Conservation (phyloP, 2,329 filamentous ascomycete genomes). For the Magnaporthiopsis poae region DNA sequence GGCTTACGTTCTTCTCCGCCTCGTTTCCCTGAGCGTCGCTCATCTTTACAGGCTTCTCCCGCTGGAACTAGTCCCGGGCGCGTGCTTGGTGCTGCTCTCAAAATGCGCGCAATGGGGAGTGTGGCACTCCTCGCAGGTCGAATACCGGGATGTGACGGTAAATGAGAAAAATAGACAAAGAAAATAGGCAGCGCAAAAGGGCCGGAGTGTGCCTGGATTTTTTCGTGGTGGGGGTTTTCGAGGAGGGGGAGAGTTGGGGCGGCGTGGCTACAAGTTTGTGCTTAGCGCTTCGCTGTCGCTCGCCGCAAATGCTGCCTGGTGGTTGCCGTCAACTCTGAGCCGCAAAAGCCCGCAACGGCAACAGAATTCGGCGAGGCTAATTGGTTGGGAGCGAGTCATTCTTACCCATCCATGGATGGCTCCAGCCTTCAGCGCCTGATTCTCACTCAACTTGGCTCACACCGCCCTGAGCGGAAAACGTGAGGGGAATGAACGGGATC, state of each 20-base stretch:
- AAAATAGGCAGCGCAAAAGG: background rate
- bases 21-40: conserved; percentile 79
- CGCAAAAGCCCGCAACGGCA: background rate
- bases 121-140: background rate
- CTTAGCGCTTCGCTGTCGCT: background rate
- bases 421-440: background rate
- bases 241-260: background rate
- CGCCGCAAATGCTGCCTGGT: background rate
- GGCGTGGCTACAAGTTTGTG: background rate
- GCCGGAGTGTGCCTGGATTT: background rate
- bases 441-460: background rate
- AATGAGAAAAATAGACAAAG: background rate
- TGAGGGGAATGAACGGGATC: background rate
- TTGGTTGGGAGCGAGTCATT: background rate
- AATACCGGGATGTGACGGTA: background rate
- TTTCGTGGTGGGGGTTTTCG: background rate
- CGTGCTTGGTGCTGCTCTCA: background rate
- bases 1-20: conserved; percentile 85
- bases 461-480: background rate
- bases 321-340: background rate
- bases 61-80: background rate
- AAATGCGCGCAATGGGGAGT: background rate
- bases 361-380: background rate
- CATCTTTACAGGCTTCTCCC: conserved; percentile 46
- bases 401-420: background rate